Evolutionary conservation across 202 grass and related monocot genomes (phyloP), one percentile per base, ranked within the genome.

Genomic region (Hordeum pubiflorum): DNA sequence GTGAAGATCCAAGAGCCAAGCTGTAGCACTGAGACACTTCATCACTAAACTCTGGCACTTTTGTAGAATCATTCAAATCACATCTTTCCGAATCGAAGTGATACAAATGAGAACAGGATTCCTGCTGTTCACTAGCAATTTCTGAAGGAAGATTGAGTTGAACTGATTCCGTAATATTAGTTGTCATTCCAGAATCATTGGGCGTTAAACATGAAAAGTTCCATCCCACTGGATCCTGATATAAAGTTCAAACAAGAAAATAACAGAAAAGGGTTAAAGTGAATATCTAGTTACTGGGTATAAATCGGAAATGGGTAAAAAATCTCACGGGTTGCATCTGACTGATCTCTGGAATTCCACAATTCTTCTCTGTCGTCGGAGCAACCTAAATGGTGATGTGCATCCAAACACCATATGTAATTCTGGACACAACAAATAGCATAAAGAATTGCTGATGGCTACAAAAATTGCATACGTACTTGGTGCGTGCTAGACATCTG

Each of bases 61-160:
- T 54, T 78, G 40, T 37, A 75, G 54, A 69, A 61, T 68, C 57
- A 43, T 27, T 39, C 27, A 61, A 40, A 77, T 79, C 41, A 58
- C 18, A 41, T 88, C 31, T 81, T 82, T 86, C 50, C 54, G 9
- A 26, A 78, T 74, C 44, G 5, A 75, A 58, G 37, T 67, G 24
- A 63, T 58, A n/a, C 33, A 85, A 57, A 74, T 57, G 69, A 77
- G 32, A 75, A 74, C 58, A 33, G 38, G 70, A 79, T 11, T 86
- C 89, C 20, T 63, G 69, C 22, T 88, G 70, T 58, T 82, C 82
- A 26, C 80, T 79, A 65, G 71, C 76, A 64, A 77, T 70, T 65
- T 91, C 83, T 55, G 81, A 82, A 70, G 80, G 79, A 41, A 83
- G 70, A 14, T 83, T 66, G 59, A 72, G 62, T 74, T 91, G 79